A percentile compares a stretch with the other conserved stretches of the same genome.
Evolutionary conservation across 1,284 basidiomycete species (phyloP).

Genomic region (Leucoagaricus sp.): DNA sequence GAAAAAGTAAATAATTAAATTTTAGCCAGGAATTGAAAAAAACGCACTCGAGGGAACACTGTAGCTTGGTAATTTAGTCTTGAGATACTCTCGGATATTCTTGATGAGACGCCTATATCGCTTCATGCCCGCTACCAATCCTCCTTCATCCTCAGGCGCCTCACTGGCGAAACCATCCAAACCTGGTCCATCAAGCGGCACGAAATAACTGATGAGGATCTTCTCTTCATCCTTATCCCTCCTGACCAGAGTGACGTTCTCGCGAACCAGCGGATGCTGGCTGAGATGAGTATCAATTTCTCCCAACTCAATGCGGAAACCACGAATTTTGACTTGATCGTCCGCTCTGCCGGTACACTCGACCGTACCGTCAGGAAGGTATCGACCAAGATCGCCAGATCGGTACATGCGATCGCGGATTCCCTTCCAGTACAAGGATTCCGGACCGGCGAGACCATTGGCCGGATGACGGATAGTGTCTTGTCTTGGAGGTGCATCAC

Average conservation of each 20-base stretch:
- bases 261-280: slow-evolving; percentile 90
- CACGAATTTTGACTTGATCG: slow-evolving; percentile 99
- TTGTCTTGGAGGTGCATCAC: slow-evolving; percentile 47
- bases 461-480: slow-evolving; percentile 74
- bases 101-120: slow-evolving; percentile 90
- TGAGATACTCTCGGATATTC: slow-evolving; percentile 93
- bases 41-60: slow-evolving; percentile 81
- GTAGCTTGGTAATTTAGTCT: slow-evolving; percentile 96
- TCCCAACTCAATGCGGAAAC: slow-evolving; percentile 98
- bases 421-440: slow-evolving; percentile 91
- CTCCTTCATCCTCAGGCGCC: slow-evolving; percentile 61
- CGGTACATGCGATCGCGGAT: slow-evolving; percentile 98
- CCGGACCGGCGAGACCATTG: slow-evolving; percentile 61
- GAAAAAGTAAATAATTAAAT: slow-evolving; percentile 14
- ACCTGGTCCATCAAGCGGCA: slow-evolving; percentile 78
- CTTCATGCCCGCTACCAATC: slow-evolving; percentile 71
- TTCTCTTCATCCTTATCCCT: slow-evolving; percentile 99
- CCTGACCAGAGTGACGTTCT: slow-evolving; percentile 96
- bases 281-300: slow-evolving; percentile 98
- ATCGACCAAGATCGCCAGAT: slow-evolving; percentile 95
- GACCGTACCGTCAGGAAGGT: slow-evolving; percentile 91
- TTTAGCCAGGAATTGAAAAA: not conserved
- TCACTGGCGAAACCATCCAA: slow-evolving; percentile 81
- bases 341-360: slow-evolving; percentile 98
- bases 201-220: slow-evolving; percentile 97